A percentile compares a stretch with the other conserved stretches of the same genome.
Evolutionary conservation across 2,329 filamentous ascomycete genomes (phyloP).

Genomic region (Phialophora chinensis): DNA sequence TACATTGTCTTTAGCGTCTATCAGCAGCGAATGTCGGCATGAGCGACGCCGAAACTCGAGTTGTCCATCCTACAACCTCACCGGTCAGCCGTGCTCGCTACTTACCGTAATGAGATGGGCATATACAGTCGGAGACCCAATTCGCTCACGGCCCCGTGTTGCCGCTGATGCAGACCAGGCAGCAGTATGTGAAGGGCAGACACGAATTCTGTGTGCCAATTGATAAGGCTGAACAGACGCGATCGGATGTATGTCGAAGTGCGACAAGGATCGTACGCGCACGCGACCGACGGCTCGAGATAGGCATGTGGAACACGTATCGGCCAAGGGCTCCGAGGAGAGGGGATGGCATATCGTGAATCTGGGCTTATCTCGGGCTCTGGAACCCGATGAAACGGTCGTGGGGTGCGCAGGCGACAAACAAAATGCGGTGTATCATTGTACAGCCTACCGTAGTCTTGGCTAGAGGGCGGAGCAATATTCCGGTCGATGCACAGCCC

Average conservation of each 20-base stretch:
- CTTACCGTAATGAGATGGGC: not conserved
- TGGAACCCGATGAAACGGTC: slow-evolving; percentile 1
- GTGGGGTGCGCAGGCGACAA: not conserved
- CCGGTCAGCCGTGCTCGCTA: slow-evolving; percentile 4
- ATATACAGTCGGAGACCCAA: not conserved
- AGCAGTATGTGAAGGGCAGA: not conserved
- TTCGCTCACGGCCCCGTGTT: not conserved
- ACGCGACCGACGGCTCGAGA: not conserved
- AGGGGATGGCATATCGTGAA: not conserved
- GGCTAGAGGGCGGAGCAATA: not conserved
- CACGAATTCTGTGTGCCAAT: not conserved
- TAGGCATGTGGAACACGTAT: not conserved
- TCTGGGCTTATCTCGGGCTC: slow-evolving; percentile 10
- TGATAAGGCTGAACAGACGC: not conserved
- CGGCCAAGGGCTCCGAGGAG: not conserved
- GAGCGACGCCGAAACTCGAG: not conserved
- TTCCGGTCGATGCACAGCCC: not conserved
- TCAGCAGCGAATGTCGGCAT: slow-evolving; percentile 47
- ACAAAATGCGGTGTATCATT: not conserved
- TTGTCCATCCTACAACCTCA: not conserved
- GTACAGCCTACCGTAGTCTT: not conserved
- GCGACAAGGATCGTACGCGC: not conserved
- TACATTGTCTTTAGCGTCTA: not conserved
- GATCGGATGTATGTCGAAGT: not conserved
- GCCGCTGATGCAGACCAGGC: not conserved